Conservation (phyloP, 23 red algal species). For the Gracilariopsis chorda region DNA sequence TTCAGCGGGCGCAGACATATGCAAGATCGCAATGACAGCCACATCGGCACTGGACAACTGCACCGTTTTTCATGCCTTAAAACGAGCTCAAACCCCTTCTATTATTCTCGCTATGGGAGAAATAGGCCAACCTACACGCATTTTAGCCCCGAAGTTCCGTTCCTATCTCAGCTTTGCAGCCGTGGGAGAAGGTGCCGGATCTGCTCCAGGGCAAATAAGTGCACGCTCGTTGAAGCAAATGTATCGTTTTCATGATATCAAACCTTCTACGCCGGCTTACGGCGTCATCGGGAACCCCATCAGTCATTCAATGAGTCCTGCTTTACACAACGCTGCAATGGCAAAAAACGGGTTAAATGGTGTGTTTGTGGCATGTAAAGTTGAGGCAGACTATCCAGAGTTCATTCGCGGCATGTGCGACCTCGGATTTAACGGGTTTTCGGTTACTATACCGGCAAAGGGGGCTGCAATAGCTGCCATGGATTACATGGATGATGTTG, state of each 20-base stretch:
- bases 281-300: conserved; percentile 90
- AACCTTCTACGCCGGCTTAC: conserved; percentile 61
- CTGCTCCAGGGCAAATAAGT: conserved; percentile 86
- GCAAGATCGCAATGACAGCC: conserved; percentile 86
- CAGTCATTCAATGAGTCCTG: conserved; percentile 83
- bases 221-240: conserved; percentile 19
- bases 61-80: conserved; percentile 48
- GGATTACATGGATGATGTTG: conserved; percentile 87
- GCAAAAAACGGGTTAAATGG: conserved; percentile 28
- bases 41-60: conserved; percentile 52
- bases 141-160: conserved; percentile 79
- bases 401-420: conserved; percentile 59
- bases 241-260: conserved; percentile 75
- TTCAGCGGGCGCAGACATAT: conserved; percentile 65
- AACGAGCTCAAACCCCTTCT: conserved; percentile 21
- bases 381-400: conserved; percentile 47
- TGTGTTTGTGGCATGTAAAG: conserved; percentile 69
- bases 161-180: conserved; percentile 83
- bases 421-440: conserved; percentile 78
- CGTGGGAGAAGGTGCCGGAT: conserved; percentile 46
- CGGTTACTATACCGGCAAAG: conserved; percentile 96
- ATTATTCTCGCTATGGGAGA: conserved; percentile 89
- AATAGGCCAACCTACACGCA: conserved; percentile 62
- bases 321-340: conserved; percentile 87
- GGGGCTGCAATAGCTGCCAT: conserved; percentile 56